Percentiles rank a stretch among this genome's conserved stretches.
phyloP scores from a whole-genome alignment of 2,329 filamentous ascomycete species.

The Aspergillus pseudoterreus region DNA sequence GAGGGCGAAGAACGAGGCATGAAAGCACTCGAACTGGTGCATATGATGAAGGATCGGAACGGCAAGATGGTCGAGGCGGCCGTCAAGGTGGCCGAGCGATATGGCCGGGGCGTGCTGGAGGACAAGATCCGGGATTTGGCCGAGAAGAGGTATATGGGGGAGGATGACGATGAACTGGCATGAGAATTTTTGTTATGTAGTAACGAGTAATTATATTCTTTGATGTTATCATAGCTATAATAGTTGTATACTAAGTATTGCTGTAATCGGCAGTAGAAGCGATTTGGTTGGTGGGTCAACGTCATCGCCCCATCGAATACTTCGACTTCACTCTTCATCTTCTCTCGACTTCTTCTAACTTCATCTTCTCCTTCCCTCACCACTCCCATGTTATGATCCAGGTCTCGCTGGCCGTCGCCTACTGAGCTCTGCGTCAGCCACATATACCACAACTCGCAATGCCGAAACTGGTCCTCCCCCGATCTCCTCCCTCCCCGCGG shows the following conservation, averaged over 20 bases:
- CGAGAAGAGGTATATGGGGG: slow-evolving; percentile 63
- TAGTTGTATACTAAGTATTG: not conserved
- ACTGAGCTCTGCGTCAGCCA: not conserved
- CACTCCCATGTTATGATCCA: not conserved
- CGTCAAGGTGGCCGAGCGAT: slow-evolving; percentile 81
- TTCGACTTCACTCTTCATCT: not conserved
- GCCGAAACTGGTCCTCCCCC: slow-evolving; percentile 22
- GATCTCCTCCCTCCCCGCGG: slow-evolving; percentile 8
- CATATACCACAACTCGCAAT: slow-evolving; percentile 13
- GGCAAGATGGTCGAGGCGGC: slow-evolving; percentile 92
- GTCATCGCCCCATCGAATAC: slow-evolving; percentile 10
- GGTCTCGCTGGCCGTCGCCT: not conserved
- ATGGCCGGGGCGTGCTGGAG: slow-evolving; percentile 72
- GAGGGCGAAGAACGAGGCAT: slow-evolving; percentile 91
- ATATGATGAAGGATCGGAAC: slow-evolving; percentile 75
- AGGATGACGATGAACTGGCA: slow-evolving; percentile 50
- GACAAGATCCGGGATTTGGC: slow-evolving; percentile 88
- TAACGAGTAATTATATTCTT: not conserved
- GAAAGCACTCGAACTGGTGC: slow-evolving; percentile 88
- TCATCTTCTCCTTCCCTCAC: not conserved
- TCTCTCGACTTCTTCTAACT: not conserved
- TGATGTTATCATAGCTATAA: no score
- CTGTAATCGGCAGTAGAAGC: not conserved
- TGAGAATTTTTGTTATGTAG: slow-evolving; percentile 10
- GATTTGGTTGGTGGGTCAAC: not conserved